Percentiles rank a stretch among this genome's conserved stretches.
phyloP scores from a whole-genome alignment of 192 early-diverging fungal species.

The Coemansia furcata region DNA sequence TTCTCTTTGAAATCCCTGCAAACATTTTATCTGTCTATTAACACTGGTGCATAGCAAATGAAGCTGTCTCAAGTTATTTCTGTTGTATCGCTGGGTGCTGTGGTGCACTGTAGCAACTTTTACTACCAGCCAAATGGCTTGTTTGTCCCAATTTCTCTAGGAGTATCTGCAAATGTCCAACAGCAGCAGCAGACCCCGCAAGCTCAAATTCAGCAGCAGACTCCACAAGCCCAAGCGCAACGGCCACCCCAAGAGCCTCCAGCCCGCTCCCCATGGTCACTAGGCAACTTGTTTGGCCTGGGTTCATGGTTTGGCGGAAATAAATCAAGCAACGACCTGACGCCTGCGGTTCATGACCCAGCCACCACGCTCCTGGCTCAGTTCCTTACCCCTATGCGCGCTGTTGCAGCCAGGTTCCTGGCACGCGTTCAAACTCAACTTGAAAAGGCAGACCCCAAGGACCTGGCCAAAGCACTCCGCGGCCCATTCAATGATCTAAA shows the following conservation, averaged over 20 bases:
- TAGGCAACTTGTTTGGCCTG: not conserved
- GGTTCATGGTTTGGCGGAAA: not conserved
- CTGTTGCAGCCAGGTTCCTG: constrained; percentile 12
- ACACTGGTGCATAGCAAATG: constrained; percentile 10
- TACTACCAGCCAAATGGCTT: constrained; percentile 36
- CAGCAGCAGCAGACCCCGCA: not conserved
- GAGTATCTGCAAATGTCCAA: constrained; percentile 5
- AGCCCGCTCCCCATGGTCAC: not conserved
- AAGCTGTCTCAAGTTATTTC: not conserved
- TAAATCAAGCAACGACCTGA: not conserved
- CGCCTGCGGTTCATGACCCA: not conserved
- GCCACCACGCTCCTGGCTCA: constrained; percentile 1
- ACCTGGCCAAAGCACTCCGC: constrained; percentile 18
- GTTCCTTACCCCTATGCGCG: constrained; percentile 16
- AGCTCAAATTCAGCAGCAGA: not conserved
- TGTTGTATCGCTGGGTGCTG: constrained; percentile 3
- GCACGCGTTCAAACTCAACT: constrained; percentile 10
- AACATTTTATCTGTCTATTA: not conserved
- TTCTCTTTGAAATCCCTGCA: not conserved
- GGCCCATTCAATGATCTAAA: constrained; percentile 25
- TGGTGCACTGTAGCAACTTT: not conserved
- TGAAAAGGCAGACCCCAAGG: constrained; percentile 10
- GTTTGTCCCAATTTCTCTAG: constrained; percentile 23
- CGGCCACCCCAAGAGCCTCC: not conserved
- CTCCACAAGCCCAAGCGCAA: not conserved